phyloP scores from a whole-genome alignment of 2,329 filamentous ascomycete genomes.

The Alternaria angustiovoidea region DNA sequence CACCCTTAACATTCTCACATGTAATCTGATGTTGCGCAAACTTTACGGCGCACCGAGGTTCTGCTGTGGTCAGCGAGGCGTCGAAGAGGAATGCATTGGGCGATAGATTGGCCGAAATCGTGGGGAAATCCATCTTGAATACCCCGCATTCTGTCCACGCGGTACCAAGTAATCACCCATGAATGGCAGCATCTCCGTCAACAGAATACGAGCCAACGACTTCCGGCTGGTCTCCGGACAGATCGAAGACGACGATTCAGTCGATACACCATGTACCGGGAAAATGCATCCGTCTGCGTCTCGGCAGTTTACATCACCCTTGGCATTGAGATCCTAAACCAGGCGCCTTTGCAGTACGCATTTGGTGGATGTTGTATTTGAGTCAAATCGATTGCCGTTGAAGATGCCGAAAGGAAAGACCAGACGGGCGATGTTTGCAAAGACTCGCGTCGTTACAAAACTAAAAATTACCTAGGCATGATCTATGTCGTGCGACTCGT shows the following conservation, averaged over 20 bases:
- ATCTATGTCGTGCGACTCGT: slow-evolving; percentile 8
- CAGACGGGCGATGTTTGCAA: neutral
- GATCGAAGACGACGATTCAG: neutral
- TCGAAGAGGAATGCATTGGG: neutral
- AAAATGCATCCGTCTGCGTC: neutral
- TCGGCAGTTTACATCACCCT: neutral
- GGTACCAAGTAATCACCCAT: slow-evolving; percentile 8
- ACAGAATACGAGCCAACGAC: slow-evolving; percentile 12
- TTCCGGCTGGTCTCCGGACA: slow-evolving; percentile 18
- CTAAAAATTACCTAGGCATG: neutral
- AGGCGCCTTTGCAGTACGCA: neutral
- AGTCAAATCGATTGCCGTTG: neutral
- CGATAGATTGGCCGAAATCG: neutral
- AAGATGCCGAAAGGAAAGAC: neutral
- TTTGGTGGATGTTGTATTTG: neutral
- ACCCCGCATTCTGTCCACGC: slow-evolving; percentile 25
- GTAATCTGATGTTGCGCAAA: neutral
- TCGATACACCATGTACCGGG: slow-evolving; percentile 3
- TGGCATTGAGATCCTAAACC: slow-evolving; percentile 1
- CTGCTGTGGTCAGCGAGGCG: neutral
- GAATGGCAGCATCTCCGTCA: slow-evolving; percentile 21
- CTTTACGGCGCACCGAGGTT: slow-evolving; percentile 5
- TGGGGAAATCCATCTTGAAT: slow-evolving; percentile 13
- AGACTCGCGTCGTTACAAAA: neutral
- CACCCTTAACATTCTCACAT: neutral